Evolutionary conservation across 257 asterid genomes (phyloP).

Genomic region (Solanum bukasovii): DNA sequence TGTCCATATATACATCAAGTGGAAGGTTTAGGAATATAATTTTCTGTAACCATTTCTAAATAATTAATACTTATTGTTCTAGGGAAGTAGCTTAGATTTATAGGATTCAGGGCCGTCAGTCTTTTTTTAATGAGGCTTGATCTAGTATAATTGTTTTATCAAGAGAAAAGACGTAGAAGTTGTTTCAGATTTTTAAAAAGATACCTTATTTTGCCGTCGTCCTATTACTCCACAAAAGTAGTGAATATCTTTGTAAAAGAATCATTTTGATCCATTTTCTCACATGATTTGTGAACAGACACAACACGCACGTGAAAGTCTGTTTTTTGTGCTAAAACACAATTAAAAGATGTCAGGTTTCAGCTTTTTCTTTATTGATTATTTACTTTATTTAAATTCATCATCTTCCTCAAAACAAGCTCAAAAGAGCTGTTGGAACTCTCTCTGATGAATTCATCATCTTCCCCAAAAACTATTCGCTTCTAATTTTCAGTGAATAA

Average conservation of each 20-base stretch:
- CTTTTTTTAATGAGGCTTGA: not conserved
- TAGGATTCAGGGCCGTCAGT: not conserved
- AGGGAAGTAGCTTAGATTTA: not conserved
- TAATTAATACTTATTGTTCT: not conserved
- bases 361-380: too few species aligned
- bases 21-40: not conserved
- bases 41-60: not conserved
- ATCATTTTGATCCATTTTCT: too few species aligned
- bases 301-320: too few species aligned
- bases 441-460: too few species aligned
- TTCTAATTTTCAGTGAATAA: too few species aligned
- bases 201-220: not conserved
- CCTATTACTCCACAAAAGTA: not conserved
- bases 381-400: too few species aligned
- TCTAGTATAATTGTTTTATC: not conserved
- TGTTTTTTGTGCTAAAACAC: not conserved
- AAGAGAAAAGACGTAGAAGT: not conserved
- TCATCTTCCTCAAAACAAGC: too few species aligned
- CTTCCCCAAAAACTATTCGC: too few species aligned
- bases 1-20: not conserved
- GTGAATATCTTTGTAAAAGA: too few species aligned
- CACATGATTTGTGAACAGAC: too few species aligned
- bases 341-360: not conserved
- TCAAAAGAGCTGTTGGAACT: too few species aligned
- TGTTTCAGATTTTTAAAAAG: too few species aligned